These are phyloP conservation scores for Mangifera indica DNA, from an alignment of 345 rosid species.

Conservation along the genomic window DNA sequence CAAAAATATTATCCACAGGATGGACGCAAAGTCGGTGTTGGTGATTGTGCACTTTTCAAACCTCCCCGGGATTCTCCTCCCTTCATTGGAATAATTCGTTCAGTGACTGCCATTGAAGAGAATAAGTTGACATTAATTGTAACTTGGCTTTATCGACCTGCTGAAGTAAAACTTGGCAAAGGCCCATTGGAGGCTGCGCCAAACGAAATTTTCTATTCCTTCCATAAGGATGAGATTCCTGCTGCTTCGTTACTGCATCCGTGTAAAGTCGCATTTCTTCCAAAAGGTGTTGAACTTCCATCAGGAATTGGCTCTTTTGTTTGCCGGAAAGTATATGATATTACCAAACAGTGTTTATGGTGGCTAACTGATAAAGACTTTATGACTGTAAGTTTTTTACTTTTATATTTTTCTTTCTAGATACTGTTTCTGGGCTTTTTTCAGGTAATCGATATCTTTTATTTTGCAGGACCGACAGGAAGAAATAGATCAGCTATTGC, in stretches of 20 bases:
- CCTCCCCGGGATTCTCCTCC: constrained; percentile 85
- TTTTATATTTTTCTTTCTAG: not conserved
- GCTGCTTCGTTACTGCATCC: constrained; percentile 89
- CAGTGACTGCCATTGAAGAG: constrained; percentile 47
- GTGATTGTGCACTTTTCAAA: constrained; percentile 92
- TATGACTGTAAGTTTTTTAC: constrained; percentile 61
- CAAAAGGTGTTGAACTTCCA: constrained; percentile 73
- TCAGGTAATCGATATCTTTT: constrained; percentile 10
- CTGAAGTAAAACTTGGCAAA: constrained; percentile 86
- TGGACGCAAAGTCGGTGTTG: constrained; percentile 77
- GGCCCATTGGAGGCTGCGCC: constrained; percentile 82
- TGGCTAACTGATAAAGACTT: constrained; percentile 94
- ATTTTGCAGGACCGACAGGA: constrained; percentile 55
- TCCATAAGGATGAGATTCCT: constrained; percentile 89
- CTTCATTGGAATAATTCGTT: constrained; percentile 80
- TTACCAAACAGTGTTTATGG: constrained; percentile 68
- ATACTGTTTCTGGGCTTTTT: not conserved
- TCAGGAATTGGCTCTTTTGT: constrained; percentile 77
- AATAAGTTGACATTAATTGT: constrained; percentile 55
- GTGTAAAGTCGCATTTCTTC: constrained; percentile 94
- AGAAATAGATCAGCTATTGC: constrained; percentile 73
- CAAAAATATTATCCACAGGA: constrained; percentile 40
- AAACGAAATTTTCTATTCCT: constrained; percentile 90
- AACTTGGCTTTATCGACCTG: constrained; percentile 86
- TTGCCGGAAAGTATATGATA: constrained; percentile 85